A percentile compares a stretch with the other conserved stretches of the same genome.
Evolutionary conservation across 805 yeast species (phyloP).

Genomic region (Lachancea mirantina): DNA sequence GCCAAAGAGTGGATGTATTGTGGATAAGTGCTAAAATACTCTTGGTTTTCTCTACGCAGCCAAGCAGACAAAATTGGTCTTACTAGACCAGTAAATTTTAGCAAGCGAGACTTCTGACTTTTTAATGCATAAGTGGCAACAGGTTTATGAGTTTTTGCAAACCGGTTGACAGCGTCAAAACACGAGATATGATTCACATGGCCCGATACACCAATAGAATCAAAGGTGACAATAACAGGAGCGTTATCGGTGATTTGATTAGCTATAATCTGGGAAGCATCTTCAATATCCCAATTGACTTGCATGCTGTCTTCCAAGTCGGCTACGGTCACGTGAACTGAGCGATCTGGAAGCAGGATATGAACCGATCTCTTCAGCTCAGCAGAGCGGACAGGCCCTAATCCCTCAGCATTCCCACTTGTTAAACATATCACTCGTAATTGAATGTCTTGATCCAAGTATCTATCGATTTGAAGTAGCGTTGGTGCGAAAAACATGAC

Average conservation of each 20-base stretch:
- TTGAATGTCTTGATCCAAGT: slow-evolving; percentile 11
- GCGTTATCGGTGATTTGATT: slow-evolving; percentile 19
- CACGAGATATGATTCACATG: slow-evolving; percentile 83
- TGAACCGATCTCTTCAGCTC: slow-evolving; percentile 43
- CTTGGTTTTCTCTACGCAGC: slow-evolving; percentile 23
- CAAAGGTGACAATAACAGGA: slow-evolving; percentile 60
- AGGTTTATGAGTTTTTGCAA: not conserved
- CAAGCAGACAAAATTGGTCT: slow-evolving; percentile 11
- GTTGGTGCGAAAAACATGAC: slow-evolving; percentile 92
- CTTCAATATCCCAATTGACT: slow-evolving; percentile 49
- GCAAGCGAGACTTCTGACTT: slow-evolving; percentile 14
- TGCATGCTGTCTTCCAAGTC: slow-evolving; percentile 63
- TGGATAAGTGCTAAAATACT: slow-evolving; percentile 31
- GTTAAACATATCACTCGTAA: slow-evolving; percentile 65
- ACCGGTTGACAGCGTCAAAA: slow-evolving; percentile 39
- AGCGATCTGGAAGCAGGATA: slow-evolving; percentile 15
- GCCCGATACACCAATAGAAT: slow-evolving; percentile 69
- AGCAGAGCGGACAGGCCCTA: slow-evolving; percentile 53
- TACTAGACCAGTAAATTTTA: slow-evolving; percentile 22
- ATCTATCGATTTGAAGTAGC: slow-evolving; percentile 18
- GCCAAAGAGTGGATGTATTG: slow-evolving; percentile 38
- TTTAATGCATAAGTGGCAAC: slow-evolving; percentile 5
- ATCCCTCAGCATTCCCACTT: slow-evolving; percentile 66
- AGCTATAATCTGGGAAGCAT: slow-evolving; percentile 36
- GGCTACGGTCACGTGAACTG: slow-evolving; percentile 20